A percentile compares a stretch with the other conserved stretches of the same genome.
These are phyloP conservation scores for Cenococcum geophilum DNA, from an alignment of 495 filamentous ascomycete species.

Conservation along the genomic window DNA sequence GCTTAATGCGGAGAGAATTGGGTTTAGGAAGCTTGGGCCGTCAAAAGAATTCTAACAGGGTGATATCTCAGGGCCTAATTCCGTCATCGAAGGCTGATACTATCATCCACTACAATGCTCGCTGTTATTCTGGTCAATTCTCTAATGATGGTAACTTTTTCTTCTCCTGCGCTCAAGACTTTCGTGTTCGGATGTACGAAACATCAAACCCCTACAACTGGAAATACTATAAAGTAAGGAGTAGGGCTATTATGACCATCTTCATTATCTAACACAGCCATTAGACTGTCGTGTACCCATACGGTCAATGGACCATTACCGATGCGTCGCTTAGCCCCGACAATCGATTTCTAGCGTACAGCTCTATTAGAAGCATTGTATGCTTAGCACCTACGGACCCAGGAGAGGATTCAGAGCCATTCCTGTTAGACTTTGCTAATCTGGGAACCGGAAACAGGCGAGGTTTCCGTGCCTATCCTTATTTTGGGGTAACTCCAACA, in stretches of 20 bases:
- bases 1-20: conserved; percentile 73
- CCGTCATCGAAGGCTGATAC: conserved; percentile 75
- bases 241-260: not conserved
- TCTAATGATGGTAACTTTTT: conserved; percentile 97
- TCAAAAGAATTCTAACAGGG: conserved; percentile 50
- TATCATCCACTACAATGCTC: conserved; percentile 76
- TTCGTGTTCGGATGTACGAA: conserved; percentile 92
- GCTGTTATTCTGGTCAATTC: conserved; percentile 93
- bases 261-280: not conserved
- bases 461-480: conserved; percentile 23
- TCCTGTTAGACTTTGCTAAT: conserved; percentile 64
- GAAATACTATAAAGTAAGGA: conserved; percentile 74
- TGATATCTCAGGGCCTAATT: conserved; percentile 52
- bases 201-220: conserved; percentile 93
- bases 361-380: conserved; percentile 73
- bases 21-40: conserved; percentile 52
- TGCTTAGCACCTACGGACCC: conserved; percentile 85
- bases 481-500: conserved; percentile 16
- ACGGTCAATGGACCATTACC: conserved; percentile 90
- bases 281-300: conserved; percentile 71
- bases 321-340: conserved; percentile 90
- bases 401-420: conserved; percentile 68
- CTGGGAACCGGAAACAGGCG: conserved; percentile 41
- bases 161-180: conserved; percentile 90
- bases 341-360: conserved; percentile 84